Conservation (phyloP, 257 asterid genomes). For the Solanum paucissectum region DNA sequence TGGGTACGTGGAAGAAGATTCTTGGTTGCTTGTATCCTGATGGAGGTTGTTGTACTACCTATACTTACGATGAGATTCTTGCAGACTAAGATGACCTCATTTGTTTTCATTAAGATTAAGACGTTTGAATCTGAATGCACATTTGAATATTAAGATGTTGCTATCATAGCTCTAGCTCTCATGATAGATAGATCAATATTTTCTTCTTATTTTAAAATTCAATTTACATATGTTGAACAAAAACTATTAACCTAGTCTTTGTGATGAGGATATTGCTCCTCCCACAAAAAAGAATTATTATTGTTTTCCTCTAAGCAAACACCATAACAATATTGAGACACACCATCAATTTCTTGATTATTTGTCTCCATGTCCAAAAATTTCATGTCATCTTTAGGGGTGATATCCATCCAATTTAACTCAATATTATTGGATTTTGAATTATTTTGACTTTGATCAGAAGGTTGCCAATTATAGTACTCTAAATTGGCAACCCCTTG, state of each 20-base stretch:
- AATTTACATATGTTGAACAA: background rate
- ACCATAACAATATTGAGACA: background rate
- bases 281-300: background rate
- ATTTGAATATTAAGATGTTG: background rate
- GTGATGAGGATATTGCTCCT: background rate
- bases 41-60: background rate
- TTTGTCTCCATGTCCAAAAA: background rate
- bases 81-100: background rate
- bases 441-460: background rate
- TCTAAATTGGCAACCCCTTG: background rate
- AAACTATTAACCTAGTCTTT: background rate
- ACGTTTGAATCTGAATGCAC: background rate
- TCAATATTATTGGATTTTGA: background rate
- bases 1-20: constrained; percentile 68
- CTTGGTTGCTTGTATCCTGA: constrained; percentile 27
- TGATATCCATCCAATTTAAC: background rate
- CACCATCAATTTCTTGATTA: background rate
- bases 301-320: background rate
- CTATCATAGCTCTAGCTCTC: background rate
- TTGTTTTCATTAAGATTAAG: background rate
- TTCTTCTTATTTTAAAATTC: background rate
- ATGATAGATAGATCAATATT: background rate
- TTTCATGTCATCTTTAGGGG: background rate
- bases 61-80: constrained; percentile 6
- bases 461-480: background rate